Evolutionary conservation across 2,329 filamentous ascomycete genomes (phyloP), one percentile per base, ranked within the genome.

Genomic region (Botrytis sinoallii): DNA sequence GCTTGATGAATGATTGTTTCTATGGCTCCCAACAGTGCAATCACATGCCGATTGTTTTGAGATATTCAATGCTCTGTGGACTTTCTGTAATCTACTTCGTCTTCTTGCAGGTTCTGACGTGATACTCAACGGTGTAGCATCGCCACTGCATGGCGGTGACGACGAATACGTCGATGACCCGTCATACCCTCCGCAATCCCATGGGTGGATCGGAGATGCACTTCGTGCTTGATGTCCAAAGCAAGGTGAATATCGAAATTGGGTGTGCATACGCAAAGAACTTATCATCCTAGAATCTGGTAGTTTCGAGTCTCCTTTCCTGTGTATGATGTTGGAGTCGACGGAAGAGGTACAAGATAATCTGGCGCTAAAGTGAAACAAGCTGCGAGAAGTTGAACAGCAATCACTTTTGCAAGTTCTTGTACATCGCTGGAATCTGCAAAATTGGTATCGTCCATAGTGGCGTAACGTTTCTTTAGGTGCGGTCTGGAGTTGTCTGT

Each of bases 341-440:
- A 66, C n/a, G 60, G 40, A 20, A 72, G 61, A 67, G 70, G 46
- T n/a, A 72, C 61, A 32, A 72, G 61, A 14, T 75, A 67, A 44
- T 80, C 79, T 9, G 77, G 77, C 22, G 80, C 77, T 40, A 81
- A 75, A 25, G 80, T 81, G 64, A 81, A 81, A 68, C 79, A 81
- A 55, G 79, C 76, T 38, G 79, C 75, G 12, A 81, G 77, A 32
- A 81, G 75, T 61, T 80, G 80, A 38, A 81, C 63, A 14, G 80
- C 80, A 46, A 81, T 73, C 46, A 80, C 66, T 42, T 81, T 78
- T 32, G 80, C 80, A 44, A 81, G 73, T 52, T 79, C 76, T n/a
- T 81, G 70, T 20, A 76, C 48, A 20, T 67, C 74, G 20, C n/a
- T 72, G 20, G 75, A 70, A 48, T 76, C 75, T n/a, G 73, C 71